Percentiles rank a stretch among this genome's conserved stretches.
These are phyloP conservation scores for Neostapfia colusana DNA, from an alignment of 176 grass and related monocot genomes.

Conservation along the genomic window DNA sequence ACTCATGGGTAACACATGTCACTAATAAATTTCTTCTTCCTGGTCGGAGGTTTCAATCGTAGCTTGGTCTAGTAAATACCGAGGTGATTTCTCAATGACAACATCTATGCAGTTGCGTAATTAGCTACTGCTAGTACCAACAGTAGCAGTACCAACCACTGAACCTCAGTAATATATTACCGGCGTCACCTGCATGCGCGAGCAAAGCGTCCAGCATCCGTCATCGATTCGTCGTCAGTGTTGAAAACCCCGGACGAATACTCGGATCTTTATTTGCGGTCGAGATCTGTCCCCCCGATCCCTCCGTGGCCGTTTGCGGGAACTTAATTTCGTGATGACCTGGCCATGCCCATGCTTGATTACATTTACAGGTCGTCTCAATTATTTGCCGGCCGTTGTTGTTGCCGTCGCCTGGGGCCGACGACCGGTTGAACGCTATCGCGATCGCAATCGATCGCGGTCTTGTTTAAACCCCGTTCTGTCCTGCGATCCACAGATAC, in stretches of 20 bases:
- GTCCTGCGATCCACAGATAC: background rate
- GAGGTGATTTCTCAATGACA: slow-evolving; percentile 22
- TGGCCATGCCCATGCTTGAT: background rate
- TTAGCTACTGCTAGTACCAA: background rate
- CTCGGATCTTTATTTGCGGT: slow-evolving; percentile 1
- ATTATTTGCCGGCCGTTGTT: slow-evolving; percentile 18
- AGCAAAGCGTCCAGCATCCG: background rate
- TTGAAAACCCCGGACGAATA: background rate
- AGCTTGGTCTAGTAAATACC: background rate
- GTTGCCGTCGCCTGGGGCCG: background rate
- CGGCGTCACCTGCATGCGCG: background rate
- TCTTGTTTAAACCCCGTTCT: background rate
- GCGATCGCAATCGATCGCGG: slow-evolving; percentile 1
- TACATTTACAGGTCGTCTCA: background rate
- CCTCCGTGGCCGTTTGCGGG: slow-evolving; percentile 17
- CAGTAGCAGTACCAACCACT: background rate
- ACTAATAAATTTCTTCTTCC: too few species aligned
- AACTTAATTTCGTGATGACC: slow-evolving; percentile 4
- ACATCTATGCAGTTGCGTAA: background rate
- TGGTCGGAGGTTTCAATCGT: too few species aligned
- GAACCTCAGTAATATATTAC: slow-evolving; percentile 19
- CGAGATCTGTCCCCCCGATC: slow-evolving; percentile 11
- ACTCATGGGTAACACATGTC: too few species aligned
- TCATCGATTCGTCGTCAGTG: slow-evolving; percentile 11
- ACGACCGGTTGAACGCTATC: background rate